Conservation (phyloP, 257 asterid genomes). For the Ehretia macrophylla region DNA sequence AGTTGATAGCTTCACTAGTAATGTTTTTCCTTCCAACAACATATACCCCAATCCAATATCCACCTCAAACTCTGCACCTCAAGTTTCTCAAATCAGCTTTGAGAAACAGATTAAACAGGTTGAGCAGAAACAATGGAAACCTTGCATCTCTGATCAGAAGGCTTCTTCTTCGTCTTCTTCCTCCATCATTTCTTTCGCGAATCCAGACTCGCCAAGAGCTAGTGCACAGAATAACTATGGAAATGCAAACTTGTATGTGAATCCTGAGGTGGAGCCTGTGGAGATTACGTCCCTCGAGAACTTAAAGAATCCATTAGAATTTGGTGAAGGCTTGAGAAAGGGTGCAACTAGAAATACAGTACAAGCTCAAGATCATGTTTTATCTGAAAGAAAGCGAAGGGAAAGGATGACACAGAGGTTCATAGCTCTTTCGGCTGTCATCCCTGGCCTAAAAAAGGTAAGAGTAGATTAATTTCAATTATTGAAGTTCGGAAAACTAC, state of each 20-base stretch:
- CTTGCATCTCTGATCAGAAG: background rate
- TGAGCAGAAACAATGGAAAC: background rate
- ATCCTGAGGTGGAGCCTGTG: background rate
- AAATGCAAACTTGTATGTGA: background rate
- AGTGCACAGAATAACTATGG: background rate
- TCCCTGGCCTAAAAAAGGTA: conserved; percentile 27
- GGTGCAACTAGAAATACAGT: conserved; percentile 4
- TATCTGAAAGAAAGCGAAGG: conserved; percentile 28
- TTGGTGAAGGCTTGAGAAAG: background rate
- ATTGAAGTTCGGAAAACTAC: too few species aligned
- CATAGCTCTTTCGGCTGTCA: conserved; percentile 15
- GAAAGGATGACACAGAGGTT: conserved; percentile 19
- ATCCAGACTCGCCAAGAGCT: background rate
- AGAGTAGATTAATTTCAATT: too few species aligned
- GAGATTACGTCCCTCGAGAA: background rate
- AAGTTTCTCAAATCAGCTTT: background rate
- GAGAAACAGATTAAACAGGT: background rate
- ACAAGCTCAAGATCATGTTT: conserved; percentile 24
- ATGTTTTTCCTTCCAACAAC: background rate
- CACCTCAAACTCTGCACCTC: too few species aligned
- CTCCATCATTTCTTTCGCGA: conserved; percentile 4
- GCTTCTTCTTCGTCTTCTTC: background rate
- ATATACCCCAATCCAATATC: background rate
- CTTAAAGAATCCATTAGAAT: background rate
- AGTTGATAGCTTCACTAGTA: background rate